These are phyloP conservation scores for Boletus pseudo-olivaceus DNA, from an alignment of 768 basidiomycete genomes.

Conservation along the genomic window DNA sequence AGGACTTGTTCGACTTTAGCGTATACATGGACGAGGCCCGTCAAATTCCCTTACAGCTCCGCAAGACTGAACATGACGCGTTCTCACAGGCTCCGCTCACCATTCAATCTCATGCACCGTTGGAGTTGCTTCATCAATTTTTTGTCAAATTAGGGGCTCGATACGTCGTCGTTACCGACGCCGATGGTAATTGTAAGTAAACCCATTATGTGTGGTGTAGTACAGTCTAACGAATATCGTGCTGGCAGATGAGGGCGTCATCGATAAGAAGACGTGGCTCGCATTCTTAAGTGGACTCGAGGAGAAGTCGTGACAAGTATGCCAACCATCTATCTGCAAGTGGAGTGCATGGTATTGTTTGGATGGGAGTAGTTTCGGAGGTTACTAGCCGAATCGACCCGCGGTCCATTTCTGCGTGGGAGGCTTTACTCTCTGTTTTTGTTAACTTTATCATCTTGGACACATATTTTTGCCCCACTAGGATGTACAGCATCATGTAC, in stretches of 20 bases:
- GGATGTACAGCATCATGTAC: background rate
- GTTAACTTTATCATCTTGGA: background rate
- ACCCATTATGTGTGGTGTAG: background rate
- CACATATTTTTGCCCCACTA: background rate
- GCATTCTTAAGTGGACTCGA: conserved; percentile 78
- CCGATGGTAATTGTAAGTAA: conserved; percentile 73
- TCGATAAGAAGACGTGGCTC: conserved; percentile 95
- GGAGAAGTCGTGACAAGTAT: conserved; percentile 39
- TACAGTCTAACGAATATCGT: background rate
- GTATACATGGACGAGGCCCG: conserved; percentile 86
- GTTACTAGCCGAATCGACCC: background rate
- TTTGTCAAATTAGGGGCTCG: conserved; percentile 93
- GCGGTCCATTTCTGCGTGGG: background rate
- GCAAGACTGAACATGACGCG: background rate
- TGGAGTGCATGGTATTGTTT: background rate
- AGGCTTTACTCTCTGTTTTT: background rate
- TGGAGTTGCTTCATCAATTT: conserved; percentile 90
- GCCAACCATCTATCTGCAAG: background rate
- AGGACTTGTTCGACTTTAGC: conserved; percentile 76
- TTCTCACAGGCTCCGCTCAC: conserved; percentile 74
- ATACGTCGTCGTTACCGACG: conserved; percentile 82
- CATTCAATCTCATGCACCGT: conserved; percentile 76
- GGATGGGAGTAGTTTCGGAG: background rate
- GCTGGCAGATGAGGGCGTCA: conserved; percentile 74
- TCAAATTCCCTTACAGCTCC: background rate